Evolutionary conservation across 768 basidiomycete genomes (phyloP), one percentile per base, ranked within the genome.

Genomic region (Kwoniella pini): DNA sequence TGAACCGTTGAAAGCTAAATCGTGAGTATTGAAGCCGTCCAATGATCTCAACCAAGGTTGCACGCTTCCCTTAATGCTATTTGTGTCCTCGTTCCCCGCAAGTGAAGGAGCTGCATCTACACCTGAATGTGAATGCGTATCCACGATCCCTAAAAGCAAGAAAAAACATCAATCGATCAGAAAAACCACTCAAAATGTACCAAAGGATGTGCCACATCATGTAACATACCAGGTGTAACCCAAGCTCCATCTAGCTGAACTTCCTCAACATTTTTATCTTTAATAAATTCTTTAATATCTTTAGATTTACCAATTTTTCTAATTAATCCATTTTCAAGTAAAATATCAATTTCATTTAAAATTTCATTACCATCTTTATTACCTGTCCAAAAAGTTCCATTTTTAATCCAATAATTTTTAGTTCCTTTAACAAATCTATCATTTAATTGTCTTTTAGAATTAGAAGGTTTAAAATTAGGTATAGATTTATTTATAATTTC

Each of bases 11-110:
- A 87, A 87, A 0, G 87, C 82, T 24, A 85, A 83, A 71, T 94
- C 92, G 61, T 91, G 89, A 0, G 89, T 91, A 74, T 94, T 88
- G 68, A 96, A 83, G 0, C 84, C 90, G 74, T 97, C 93, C 38
- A 92, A 81, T 57, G 85, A 87, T 46, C 91, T 83, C 26, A 97
- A 81, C 86, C 75, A 76, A 12, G 77, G 78, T 19, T 68, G 57
- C 38, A 88, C 82, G 3, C 89, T 84, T 0, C 87, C 88, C 51
- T 88, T 83, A 10, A 62, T 63, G 10, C 89, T 90, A 73, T 88
- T 86, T 13, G 83, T 80, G 71, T 90, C 89, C 0, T 59, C 49
- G 77, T 83, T 57, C 73, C 82, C 83, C 63, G 67, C 45, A 72
- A 85, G 76, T 0, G 40, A 68, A 0, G 93, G 93, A 13, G 83